These are phyloP conservation scores for Camellia sinensis DNA, from an alignment of 148 eudicot species.

Conservation along the genomic window DNA sequence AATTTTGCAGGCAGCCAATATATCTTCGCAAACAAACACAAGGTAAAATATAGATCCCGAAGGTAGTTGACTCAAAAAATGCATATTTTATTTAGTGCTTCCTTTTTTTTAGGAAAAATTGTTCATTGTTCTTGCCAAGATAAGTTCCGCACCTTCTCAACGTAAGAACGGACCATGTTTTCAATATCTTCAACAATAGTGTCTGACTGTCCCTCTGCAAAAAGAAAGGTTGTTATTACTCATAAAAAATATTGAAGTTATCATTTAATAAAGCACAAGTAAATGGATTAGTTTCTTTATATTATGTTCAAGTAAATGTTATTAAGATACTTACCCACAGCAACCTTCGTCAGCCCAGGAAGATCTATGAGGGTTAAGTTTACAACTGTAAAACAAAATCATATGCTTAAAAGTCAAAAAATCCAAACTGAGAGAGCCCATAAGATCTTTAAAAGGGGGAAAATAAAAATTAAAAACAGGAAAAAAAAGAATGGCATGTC, in stretches of 20 bases:
- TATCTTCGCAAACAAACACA: background rate
- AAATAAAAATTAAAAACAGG: background rate
- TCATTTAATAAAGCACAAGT: background rate
- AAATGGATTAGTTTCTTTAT: background rate
- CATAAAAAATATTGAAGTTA: background rate
- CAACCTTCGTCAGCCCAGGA: conserved; percentile 98
- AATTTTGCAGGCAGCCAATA: background rate
- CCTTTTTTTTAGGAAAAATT: background rate
- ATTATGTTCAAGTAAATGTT: background rate
- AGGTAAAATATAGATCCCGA: background rate
- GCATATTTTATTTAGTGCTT: background rate
- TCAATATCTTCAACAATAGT: conserved; percentile 93
- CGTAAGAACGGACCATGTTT: conserved; percentile 96
- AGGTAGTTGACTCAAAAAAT: background rate
- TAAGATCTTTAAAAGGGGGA: background rate
- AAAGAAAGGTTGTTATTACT: background rate
- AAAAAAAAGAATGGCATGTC: background rate
- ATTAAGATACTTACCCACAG: conserved; percentile 70
- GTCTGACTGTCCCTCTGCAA: conserved; percentile 90
- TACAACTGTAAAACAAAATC: conserved; percentile 68
- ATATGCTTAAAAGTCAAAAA: background rate
- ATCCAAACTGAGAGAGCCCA: background rate
- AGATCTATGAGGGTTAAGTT: conserved; percentile 98
- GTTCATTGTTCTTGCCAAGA: background rate
- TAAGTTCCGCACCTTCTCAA: conserved; percentile 68